Evolutionary conservation across 768 basidiomycete species (phyloP), one percentile per base, ranked within the genome.

Genomic region (Leccinum subgranulosum): DNA sequence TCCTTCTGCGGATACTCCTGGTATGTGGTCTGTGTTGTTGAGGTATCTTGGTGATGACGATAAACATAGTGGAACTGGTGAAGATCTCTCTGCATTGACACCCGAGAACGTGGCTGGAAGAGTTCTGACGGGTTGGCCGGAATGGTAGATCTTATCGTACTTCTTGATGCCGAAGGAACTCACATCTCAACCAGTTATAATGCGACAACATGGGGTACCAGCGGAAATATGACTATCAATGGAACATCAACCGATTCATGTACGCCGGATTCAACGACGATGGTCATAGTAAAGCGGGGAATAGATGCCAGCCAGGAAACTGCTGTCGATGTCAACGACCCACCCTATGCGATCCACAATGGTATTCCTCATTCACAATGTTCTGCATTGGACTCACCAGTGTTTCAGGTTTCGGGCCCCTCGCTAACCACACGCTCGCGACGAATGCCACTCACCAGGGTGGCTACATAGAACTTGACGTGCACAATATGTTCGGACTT

Each of bases 281-380:
- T n/a, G 3, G 9, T 25, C 19, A 33, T 78, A 25, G 49, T 51
- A 3, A 77, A 66, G 64, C 76, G 81, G 6, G 79, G 77, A 0
- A 53, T 84, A 28, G 81, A 79, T 21, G 80, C 80, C 0, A 79
- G 75, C 10, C 72, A 74, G 41, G 73, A 82, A 60, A 61, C 67
- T 6, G 77, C 67, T 17, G 74, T 81, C 11, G 72, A 85, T 61
- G 64, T 84, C 51, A 84, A 83, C 64, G 60, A 64, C 0, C 87
- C 86, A n/a, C 82, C 84, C 5, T 89, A 88, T 62, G 76, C 83
- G 0, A 85, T 90, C 50, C 85, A 88, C 69, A 88, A 90, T 61
- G 85, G 86, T 83, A 19, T 47, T 55, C 73, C 62, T 49, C 21
- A 19, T 33, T 39, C 36, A 25, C 21, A 17, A 10, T 27, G 0